phyloP scores from a whole-genome alignment of 768 basidiomycete species.

The Termitomyces sp. region DNA sequence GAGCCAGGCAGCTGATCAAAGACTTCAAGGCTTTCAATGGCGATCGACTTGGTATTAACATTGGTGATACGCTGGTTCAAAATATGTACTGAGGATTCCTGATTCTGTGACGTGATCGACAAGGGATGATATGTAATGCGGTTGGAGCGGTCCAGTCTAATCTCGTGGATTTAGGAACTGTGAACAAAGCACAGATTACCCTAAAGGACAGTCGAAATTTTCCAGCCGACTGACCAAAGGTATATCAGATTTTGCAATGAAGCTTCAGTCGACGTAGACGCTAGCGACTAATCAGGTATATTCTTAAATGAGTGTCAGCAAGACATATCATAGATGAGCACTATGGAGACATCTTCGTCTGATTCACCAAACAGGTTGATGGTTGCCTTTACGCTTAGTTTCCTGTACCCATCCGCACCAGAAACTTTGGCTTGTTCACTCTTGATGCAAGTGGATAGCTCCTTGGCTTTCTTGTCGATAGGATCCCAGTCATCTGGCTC shows the following conservation, averaged over 20 bases:
- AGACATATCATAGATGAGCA: constrained; percentile 26
- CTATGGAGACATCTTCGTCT: constrained; percentile 24
- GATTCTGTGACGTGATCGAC: constrained; percentile 23
- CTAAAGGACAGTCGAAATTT: constrained; percentile 40
- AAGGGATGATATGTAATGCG: constrained; percentile 34
- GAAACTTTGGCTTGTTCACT: constrained; percentile 13
- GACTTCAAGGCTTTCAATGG: constrained; percentile 27
- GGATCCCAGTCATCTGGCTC: too few species aligned
- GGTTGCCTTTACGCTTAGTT: constrained; percentile 13
- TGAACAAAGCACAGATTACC: constrained; percentile 21
- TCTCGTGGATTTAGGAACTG: neutral
- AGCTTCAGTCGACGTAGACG: constrained; percentile 53
- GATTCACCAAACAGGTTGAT: constrained; percentile 22
- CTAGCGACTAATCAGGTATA: constrained; percentile 22
- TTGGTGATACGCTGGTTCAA: constrained; percentile 34
- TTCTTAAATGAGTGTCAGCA: neutral
- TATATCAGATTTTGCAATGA: constrained; percentile 43
- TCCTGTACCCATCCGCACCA: constrained; percentile 9
- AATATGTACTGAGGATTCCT: constrained; percentile 26
- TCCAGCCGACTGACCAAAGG: constrained; percentile 37
- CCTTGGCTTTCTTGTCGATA: neutral
- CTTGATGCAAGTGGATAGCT: constrained; percentile 15
- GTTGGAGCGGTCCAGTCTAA: constrained; percentile 35
- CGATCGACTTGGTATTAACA: constrained; percentile 29
- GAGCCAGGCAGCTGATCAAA: constrained; percentile 35